phyloP scores from a whole-genome alignment of 1,284 basidiomycete genomes.

The Puccinia polysora region DNA sequence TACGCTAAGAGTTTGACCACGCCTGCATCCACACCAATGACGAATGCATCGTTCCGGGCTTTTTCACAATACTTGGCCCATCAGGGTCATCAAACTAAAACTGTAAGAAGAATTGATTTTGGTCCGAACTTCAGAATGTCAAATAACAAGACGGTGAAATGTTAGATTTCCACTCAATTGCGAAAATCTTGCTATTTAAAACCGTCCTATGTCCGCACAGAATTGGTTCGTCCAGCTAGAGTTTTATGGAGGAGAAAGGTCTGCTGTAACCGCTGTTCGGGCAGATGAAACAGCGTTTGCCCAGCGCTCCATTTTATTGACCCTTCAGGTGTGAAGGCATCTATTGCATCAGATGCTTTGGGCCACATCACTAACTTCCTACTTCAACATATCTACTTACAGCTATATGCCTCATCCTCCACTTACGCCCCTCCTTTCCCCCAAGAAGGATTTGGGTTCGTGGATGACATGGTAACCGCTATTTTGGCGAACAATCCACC shows the following conservation, averaged over 20 bases:
- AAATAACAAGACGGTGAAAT: neutral
- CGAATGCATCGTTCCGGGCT: constrained; percentile 39
- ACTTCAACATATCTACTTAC: too few species aligned
- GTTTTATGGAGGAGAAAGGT: constrained; percentile 30
- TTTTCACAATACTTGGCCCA: constrained; percentile 48
- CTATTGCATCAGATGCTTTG: too few species aligned
- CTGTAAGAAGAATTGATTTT: neutral
- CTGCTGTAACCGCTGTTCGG: constrained; percentile 2
- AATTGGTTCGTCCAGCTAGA: constrained; percentile 35
- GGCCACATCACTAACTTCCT: too few species aligned
- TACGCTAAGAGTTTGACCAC: constrained; percentile 49
- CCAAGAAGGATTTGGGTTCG: neutral
- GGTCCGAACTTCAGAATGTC: neutral
- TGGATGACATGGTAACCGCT: constrained; percentile 26
- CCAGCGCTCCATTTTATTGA: constrained; percentile 11
- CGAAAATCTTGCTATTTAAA: neutral
- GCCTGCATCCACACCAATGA: constrained; percentile 45
- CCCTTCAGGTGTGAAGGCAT: constrained; percentile 2
- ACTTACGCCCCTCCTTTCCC: constrained; percentile 7
- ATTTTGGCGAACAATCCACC: constrained; percentile 27
- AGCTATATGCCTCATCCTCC: constrained; percentile 24
- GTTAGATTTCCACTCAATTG: neutral
- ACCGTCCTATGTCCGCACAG: neutral
- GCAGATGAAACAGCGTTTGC: constrained; percentile 32
- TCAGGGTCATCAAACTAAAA: constrained; percentile 42